A percentile compares a stretch with the other conserved stretches of the same genome.
These are phyloP conservation scores for Chlorella ohadii DNA, from an alignment of 139 green algal genomes.

Conservation along the genomic window DNA sequence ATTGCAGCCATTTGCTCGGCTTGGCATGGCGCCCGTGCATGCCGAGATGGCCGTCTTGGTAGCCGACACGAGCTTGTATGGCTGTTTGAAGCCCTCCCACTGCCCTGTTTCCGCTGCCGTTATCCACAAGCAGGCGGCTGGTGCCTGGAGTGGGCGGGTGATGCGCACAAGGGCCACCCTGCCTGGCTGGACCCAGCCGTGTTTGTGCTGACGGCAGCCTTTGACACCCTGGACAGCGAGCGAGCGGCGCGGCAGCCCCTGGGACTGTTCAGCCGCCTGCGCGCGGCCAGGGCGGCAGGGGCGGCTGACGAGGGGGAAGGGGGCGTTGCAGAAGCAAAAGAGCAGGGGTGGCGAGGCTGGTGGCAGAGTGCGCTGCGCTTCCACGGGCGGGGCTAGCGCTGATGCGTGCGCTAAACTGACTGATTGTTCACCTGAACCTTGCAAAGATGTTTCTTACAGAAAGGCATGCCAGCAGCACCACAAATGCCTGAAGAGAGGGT, in stretches of 20 bases:
- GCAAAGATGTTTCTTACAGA: too few relatives aligned
- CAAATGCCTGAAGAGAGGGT: too few relatives aligned
- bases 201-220: slow-evolving; percentile 39
- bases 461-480: too few relatives aligned
- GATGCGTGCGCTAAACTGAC: not conserved
- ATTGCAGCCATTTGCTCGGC: too few relatives aligned
- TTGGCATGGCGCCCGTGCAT: too few relatives aligned
- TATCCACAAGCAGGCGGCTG: slow-evolving; percentile 41
- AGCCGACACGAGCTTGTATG: too few relatives aligned
- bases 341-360: not conserved
- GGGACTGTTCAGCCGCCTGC: slow-evolving; percentile 26
- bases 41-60: too few relatives aligned
- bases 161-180: slow-evolving; percentile 21
- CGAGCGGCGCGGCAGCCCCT: slow-evolving; percentile 22
- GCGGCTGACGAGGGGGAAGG: not conserved
- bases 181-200: slow-evolving; percentile 45
- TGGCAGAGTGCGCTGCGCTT: slow-evolving; percentile 16
- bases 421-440: too few relatives aligned
- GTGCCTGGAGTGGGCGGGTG: slow-evolving; percentile 52
- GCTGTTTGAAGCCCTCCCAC: too few relatives aligned
- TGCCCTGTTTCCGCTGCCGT: too few relatives aligned
- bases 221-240: slow-evolving; percentile 43
- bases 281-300: not conserved
- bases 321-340: not conserved
- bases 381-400: not conserved